phyloP scores from a whole-genome alignment of 306 rosid species.

The Carpinus viminea region DNA sequence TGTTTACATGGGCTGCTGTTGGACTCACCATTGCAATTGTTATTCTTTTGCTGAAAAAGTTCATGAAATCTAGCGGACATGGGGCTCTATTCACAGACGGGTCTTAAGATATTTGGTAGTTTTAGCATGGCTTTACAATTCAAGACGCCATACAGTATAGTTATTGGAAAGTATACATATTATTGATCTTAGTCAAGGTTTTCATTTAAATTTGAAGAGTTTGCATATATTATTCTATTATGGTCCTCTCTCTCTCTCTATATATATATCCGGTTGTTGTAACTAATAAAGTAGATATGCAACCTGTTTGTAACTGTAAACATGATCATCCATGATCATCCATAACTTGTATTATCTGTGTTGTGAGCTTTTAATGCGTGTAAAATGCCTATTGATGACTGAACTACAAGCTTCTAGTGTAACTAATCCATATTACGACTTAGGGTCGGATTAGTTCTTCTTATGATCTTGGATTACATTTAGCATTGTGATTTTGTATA shows the following conservation, averaged over 20 bases:
- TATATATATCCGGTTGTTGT: constrained; percentile 7
- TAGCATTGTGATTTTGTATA: too few relatives aligned
- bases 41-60: constrained; percentile 82
- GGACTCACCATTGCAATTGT: constrained; percentile 88
- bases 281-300: not conserved
- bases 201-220: not conserved
- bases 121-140: constrained; percentile 14
- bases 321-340: not conserved
- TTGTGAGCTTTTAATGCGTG: not conserved
- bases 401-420: too few relatives aligned
- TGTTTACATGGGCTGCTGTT: constrained; percentile 89
- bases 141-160: constrained; percentile 6
- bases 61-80: constrained; percentile 66
- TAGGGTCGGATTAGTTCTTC: too few relatives aligned
- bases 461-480: not conserved
- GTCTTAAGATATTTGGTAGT: constrained; percentile 52
- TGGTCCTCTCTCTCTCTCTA: not conserved
- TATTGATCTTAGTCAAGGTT: not conserved
- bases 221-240: not conserved
- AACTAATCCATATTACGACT: too few relatives aligned
- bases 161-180: not conserved
- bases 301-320: not conserved
- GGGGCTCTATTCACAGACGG: constrained; percentile 79
- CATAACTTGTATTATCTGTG: not conserved
- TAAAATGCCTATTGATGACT: not conserved